Evolutionary conservation across 331 rosid species (phyloP).

Genomic region (Quercus lobata): DNA sequence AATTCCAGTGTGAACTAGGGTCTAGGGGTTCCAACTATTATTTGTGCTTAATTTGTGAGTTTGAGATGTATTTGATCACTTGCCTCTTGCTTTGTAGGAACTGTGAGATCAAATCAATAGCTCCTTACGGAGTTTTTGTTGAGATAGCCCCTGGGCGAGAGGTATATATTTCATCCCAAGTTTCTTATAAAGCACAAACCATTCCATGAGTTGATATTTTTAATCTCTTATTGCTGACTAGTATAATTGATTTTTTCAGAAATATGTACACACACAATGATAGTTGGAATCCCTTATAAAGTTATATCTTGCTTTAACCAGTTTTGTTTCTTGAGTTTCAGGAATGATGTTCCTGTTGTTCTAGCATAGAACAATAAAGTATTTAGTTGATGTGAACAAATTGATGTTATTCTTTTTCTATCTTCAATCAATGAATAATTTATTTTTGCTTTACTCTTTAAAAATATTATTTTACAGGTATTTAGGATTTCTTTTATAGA

Average conservation of each 20-base stretch:
- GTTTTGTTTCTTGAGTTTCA: slow-evolving; percentile 3
- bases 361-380: not conserved
- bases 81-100: slow-evolving; percentile 48
- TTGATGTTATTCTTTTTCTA: not conserved
- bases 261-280: not conserved
- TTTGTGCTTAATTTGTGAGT: not conserved
- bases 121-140: slow-evolving; percentile 82
- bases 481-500: not conserved
- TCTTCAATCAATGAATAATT: not conserved
- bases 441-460: not conserved
- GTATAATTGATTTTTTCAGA: not conserved
- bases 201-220: not conserved
- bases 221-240: not conserved
- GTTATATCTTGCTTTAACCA: not conserved
- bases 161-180: slow-evolving; percentile 48
- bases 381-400: slow-evolving; percentile 11
- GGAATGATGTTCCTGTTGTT: not conserved
- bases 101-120: slow-evolving; percentile 81
- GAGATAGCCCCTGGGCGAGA: slow-evolving; percentile 98
- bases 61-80: slow-evolving; percentile 6
- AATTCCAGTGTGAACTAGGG: not conserved
- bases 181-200: slow-evolving; percentile 14
- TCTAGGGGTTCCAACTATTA: not conserved
- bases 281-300: not conserved
- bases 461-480: not conserved